Evolutionary conservation across 495 filamentous ascomycete genomes (phyloP), one percentile per base, ranked within the genome.

Genomic region (Penicillium samsonianum): DNA sequence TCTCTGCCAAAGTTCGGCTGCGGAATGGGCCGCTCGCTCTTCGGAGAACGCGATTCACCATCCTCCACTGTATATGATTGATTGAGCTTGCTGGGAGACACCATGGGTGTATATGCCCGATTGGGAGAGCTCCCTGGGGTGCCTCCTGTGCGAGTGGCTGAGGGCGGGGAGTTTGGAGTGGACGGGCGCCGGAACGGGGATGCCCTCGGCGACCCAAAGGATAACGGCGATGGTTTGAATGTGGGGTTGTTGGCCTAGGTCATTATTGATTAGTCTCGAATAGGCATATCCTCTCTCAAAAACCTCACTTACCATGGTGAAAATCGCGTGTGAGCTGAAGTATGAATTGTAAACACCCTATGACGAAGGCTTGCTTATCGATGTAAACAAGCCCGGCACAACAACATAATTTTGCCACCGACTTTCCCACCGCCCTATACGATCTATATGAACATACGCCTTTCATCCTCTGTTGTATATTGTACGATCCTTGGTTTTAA

Each of bases 131-230:
- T 78, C 26, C 74, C 73, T 14, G 76, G 74, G 1, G 77, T 79
- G 12, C 53, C 61, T 9, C 61, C 67, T 11, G 70, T 69, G 17
- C 65, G 69, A 62, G 9, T 46, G 20, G 67, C 65, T 41, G 72
- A 67, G 37, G 79, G 69, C 63, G 80, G 70, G 63, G 79, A 78
- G 62, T 72, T 73, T 47, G 74, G 73, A 1, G 76, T 78, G 4
- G 76, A 79, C 3, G 86, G 85, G 49, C 87, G 81, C 11, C 87
- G 84, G 66, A 92, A 92, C n/a, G 89, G 89, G 7, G 88, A 90
- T 51, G 82, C 82, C 69, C 89, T 79, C 40, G 83, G 84, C 22
- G 85, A 85, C 62, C 82, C 83, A 72, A 85, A 87, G 42, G 84
- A 88, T 49, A 90, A 73, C 16, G 86, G 84, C 11, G 88, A 90